Base-by-base conservation (phyloP, 2,329 filamentous ascomycete species). In the Colletotrichum costaricense region DNA sequence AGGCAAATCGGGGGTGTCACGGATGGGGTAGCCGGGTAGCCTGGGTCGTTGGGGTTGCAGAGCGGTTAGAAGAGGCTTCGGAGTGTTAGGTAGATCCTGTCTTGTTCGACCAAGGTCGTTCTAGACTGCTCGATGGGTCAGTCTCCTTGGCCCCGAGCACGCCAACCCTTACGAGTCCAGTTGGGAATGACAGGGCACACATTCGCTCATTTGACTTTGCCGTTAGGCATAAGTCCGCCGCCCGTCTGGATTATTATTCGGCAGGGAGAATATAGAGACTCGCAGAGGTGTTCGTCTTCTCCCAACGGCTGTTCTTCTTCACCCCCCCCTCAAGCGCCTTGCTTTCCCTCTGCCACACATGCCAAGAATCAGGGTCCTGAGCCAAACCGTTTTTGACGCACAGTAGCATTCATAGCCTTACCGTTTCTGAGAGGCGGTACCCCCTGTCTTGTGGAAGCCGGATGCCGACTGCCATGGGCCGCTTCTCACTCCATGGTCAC, bases 341-440 rank as follows among this genome's bases (percentile, higher is more conserved):
- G 24, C n/a, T 52, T 30, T 35, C 4, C 5, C 46, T 19, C 12
- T 55, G 1, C 16, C 62, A 55, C 28, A 52, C 63, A 57, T 57
- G 52, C 16, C 24, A 30, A 57, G 42, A 30, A 56, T 35, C 63
- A 65, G 63, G 63, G 63, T 65, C 63, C 52, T 57, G 8, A 22
- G 63, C 63, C 7, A 46, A 33, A 16, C 52, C 63, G 24, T 38
- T 49, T 46, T 42, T 9, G 52, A 11, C 33, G 2, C 63, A 8
- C n/a, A 19, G 33, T 11, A n/a, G 24, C 16, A 7, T 6, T 16
- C 16, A 2, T 14, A 28, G 33, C 24, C 52, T 46, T 65, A 5
- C 52, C 24, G 63, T 46, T 55, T 46, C 22, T 11, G 52, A 8
- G 62, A 5, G n/a, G 49, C 26, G 60, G 54, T 56, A 11, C 19